Evolutionary conservation across 179 eudicot genomes (phyloP).

Genomic region (Pouteria campechiana): DNA sequence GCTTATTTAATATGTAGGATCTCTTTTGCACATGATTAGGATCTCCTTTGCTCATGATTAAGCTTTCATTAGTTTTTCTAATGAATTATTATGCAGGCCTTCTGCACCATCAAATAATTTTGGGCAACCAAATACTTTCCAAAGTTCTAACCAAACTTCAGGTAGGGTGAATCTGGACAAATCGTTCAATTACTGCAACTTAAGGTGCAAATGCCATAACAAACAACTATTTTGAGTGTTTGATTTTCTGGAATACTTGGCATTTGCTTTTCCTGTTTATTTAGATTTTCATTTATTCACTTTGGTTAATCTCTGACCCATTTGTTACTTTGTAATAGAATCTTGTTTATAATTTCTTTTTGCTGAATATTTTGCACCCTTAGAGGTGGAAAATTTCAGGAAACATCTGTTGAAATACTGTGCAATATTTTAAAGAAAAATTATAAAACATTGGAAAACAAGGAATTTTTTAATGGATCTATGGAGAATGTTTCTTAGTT

Average conservation of each 20-base stretch:
- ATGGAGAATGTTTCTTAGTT: too few relatives aligned
- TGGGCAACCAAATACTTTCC: constrained; percentile 35
- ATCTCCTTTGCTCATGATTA: neutral
- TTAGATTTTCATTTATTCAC: too few relatives aligned
- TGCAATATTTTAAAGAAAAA: neutral
- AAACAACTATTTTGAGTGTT: too few relatives aligned
- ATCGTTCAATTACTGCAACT: constrained; percentile 24
- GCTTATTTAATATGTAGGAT: neutral
- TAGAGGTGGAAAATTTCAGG: neutral
- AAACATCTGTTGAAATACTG: neutral
- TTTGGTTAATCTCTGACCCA: too few relatives aligned
- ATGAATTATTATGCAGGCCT: constrained; percentile 32
- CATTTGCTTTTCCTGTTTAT: too few relatives aligned
- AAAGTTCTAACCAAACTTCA: constrained; percentile 20
- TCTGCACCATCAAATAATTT: constrained; percentile 37
- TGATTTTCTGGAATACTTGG: too few relatives aligned
- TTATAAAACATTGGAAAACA: too few relatives aligned
- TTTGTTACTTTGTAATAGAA: too few relatives aligned
- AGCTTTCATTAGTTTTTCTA: constrained; percentile 2
- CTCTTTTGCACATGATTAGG: neutral
- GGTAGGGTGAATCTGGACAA: constrained; percentile 18
- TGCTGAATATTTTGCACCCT: too few relatives aligned
- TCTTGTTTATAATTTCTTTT: too few relatives aligned
- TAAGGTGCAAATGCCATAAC: constrained; percentile 15
- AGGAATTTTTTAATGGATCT: too few relatives aligned